Base-by-base conservation (phyloP, 208 protist genomes). In the Acanthamoeba healyi region DNA sequence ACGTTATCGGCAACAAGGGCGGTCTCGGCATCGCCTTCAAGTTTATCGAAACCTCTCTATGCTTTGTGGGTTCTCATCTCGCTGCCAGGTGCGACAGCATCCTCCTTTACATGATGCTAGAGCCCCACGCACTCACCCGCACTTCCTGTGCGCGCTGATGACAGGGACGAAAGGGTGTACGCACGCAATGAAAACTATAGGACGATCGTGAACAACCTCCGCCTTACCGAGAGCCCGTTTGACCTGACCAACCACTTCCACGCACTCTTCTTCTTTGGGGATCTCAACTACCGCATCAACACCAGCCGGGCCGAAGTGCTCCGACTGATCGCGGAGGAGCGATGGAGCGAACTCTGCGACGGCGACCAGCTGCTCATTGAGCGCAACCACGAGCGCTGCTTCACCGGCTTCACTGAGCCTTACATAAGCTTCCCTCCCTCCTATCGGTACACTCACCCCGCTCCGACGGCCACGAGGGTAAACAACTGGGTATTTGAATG, bases 1-100 rank as follows among this genome's bases (percentile, higher is more conserved):
- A 94, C 56, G 91, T 94, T 26, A 42, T 94, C 19, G 91, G 91
- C n/a, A 94, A 94, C 56, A 94, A 94, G 74, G 91, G 91, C 26
- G 91, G 91, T 7, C 65, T 94, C n/a, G 88, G 88, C 12, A 63
- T 93, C 2, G n/a, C 88, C 15, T 94, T 94, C 51, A 46, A 40
- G 34, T 82, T 94, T 38, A 87, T 72, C 74, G 70, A 94, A 29
- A 94, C 91, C 24, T 54, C n/a, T 14, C 91, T 94, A 49, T 94
- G 91, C 74, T 94, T 94, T 40, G 36, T 94, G 34, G 72, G 70
- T 19, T 32, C 51, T 17, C 91, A 94, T n/a, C 56, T 94, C 24
- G 91, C 91, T 9, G 91, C 91, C 12, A n/a, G n/a, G n/a, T n/a
- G n/a, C n/a, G n/a, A n/a, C n/a, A n/a, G n/a, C n/a, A n/a, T n/a